A percentile compares a stretch with the other conserved stretches of the same genome.
Evolutionary conservation across 2,329 filamentous ascomycete genomes (phyloP).

Genomic region (Leptographium radiaticola): DNA sequence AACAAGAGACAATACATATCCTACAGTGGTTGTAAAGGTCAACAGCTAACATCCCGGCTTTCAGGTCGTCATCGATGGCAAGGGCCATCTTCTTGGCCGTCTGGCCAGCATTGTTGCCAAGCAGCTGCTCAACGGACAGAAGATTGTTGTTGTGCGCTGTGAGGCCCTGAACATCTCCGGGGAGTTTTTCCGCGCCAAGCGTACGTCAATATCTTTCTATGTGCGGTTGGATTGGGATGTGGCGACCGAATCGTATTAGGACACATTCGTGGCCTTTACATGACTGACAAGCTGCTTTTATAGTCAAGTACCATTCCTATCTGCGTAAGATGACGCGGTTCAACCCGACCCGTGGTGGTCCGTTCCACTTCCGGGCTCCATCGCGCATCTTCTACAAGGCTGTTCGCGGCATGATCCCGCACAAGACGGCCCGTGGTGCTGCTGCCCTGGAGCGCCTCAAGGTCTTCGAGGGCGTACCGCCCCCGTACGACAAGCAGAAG

Average conservation of each 20-base stretch:
- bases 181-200: slow-evolving; percentile 99
- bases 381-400: slow-evolving; percentile 99
- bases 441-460: slow-evolving; percentile 97
- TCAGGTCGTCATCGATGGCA: slow-evolving; percentile 98
- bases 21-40: not conserved
- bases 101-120: slow-evolving; percentile 97
- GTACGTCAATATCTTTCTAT: slow-evolving; percentile 55
- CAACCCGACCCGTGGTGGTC: slow-evolving; percentile 99
- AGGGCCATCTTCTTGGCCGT: slow-evolving; percentile 99
- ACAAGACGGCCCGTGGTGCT: slow-evolving; percentile 98
- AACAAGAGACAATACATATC: too few species aligned
- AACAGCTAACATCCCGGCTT: slow-evolving; percentile 6
- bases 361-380: slow-evolving; percentile 99
- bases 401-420: slow-evolving; percentile 98
- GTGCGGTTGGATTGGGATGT: not conserved
- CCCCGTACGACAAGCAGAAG: slow-evolving; percentile 99
- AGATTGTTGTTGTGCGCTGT: slow-evolving; percentile 97
- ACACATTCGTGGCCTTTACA: not conserved
- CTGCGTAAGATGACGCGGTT: slow-evolving; percentile 99
- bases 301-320: slow-evolving; percentile 99
- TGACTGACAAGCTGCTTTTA: slow-evolving; percentile 17
- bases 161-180: slow-evolving; percentile 99
- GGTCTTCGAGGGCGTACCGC: slow-evolving; percentile 98
- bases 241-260: not conserved
- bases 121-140: slow-evolving; percentile 97